Evolutionary conservation across 305 asterid species (phyloP).

Genomic region (Plantago lanceolata): DNA sequence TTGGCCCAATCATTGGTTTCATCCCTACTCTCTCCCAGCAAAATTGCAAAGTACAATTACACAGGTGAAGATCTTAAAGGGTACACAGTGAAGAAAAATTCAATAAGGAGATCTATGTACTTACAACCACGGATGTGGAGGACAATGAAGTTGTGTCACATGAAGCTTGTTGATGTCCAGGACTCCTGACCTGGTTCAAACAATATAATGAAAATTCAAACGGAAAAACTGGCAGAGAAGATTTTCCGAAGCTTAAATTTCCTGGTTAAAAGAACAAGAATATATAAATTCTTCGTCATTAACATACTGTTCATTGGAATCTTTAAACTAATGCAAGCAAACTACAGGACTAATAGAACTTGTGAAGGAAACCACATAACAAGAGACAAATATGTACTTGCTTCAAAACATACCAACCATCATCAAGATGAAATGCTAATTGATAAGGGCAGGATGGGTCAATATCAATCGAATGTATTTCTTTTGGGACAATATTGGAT

Average conservation of each 20-base stretch:
- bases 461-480: slow-evolving; percentile 73
- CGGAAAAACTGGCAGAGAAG: slow-evolving; percentile 8
- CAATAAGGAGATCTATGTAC: slow-evolving; percentile 30
- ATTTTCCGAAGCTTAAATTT: neutral
- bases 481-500: slow-evolving; percentile 66
- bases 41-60: slow-evolving; percentile 22
- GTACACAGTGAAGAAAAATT: slow-evolving; percentile 9
- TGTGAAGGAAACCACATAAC: slow-evolving; percentile 13
- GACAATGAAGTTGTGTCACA: slow-evolving; percentile 94
- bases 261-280: neutral
- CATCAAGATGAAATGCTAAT: slow-evolving; percentile 94
- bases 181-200: slow-evolving; percentile 79
- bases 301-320: slow-evolving; percentile 11
- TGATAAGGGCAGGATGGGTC: slow-evolving; percentile 85
- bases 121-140: slow-evolving; percentile 93
- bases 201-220: slow-evolving; percentile 1
- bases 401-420: slow-evolving; percentile 71
- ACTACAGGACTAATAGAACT: neutral
- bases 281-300: neutral
- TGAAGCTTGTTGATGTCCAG: slow-evolving; percentile 58
- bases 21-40: slow-evolving; percentile 53
- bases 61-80: slow-evolving; percentile 18
- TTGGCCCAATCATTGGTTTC: slow-evolving; percentile 39
- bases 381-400: slow-evolving; percentile 18
- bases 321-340: neutral